These are phyloP conservation scores for Penstemon eatonii DNA, from an alignment of 257 asterid genomes.

Conservation along the genomic window DNA sequence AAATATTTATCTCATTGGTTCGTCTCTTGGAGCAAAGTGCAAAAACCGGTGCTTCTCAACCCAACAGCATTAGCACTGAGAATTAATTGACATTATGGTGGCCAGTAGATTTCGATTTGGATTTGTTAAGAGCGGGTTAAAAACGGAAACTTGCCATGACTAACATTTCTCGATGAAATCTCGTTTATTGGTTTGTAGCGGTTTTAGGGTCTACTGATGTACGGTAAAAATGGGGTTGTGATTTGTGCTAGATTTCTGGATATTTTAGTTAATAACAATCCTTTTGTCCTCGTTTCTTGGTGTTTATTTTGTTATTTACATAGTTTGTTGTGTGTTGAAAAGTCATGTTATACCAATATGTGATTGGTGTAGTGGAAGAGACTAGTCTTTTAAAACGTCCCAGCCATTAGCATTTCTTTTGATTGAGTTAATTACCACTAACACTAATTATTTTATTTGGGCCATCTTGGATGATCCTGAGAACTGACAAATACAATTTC, in stretches of 20 bases:
- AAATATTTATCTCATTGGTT: slow-evolving; percentile 62
- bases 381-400: too few species aligned
- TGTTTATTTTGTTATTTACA: neutral
- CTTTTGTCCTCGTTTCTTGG: neutral
- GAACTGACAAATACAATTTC: too few species aligned
- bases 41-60: slow-evolving; percentile 35
- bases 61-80: slow-evolving; percentile 32
- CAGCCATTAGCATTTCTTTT: too few species aligned
- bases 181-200: slow-evolving; percentile 19
- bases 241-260: slow-evolving; percentile 13
- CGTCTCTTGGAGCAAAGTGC: slow-evolving; percentile 58
- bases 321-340: neutral
- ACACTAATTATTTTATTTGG: too few species aligned
- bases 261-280: too few species aligned
- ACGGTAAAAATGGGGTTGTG: slow-evolving; percentile 25
- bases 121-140: slow-evolving; percentile 52
- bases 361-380: too few species aligned
- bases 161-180: slow-evolving; percentile 39
- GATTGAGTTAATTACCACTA: too few species aligned
- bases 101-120: slow-evolving; percentile 39
- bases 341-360: too few species aligned
- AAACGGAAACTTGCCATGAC: slow-evolving; percentile 48
- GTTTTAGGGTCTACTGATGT: slow-evolving; percentile 29
- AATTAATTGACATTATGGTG: neutral
- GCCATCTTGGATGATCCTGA: too few species aligned